Base-by-base conservation (phyloP, 1,284 basidiomycete species). In the Grifola frondosa region DNA sequence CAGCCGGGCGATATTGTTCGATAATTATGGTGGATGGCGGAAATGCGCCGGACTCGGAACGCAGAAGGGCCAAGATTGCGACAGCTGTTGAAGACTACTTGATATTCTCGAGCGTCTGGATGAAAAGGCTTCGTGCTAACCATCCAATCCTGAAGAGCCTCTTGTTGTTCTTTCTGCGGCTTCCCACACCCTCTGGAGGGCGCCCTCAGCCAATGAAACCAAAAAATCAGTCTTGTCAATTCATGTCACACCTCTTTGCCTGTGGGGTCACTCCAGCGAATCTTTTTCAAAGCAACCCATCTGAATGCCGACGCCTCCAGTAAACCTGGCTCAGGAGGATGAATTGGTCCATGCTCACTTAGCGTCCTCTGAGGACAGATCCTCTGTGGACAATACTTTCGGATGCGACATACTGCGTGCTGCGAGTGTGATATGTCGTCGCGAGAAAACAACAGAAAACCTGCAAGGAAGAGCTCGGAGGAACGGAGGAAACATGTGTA, bases 1-100 rank as follows among this genome's bases (percentile, higher is more conserved):
- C 75, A 0, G 91, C 88, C 0, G 91, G 89, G 22, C 91, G 80
- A 64, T 84, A 95, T 63, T 95, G 92, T 62, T 95, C 91, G 52
- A 95, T 81, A 48, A 97, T 74, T 42, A 96, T 78, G 2, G 90
- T 93, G 0, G 84, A 88, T 0, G 68, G 63, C 23, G 70, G 82
- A 65, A 82, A 91, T 15, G 77, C 74, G 50, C 77, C 73, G 12
- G 77, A 79, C 62, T 81, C 81, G 31, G 86, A 88, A 19, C 78
- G 78, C 32, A 97, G 72, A 15, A 96, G 67, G 5, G 91, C 81
- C 15, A 96, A 69, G 41, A 97, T 84, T 11, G 91, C 85, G 9
- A 95, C 91, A 42, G 84, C 92, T 88, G 43, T 6, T 5, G 42
- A 19, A 10, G 22, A 8, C 17, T 10, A 5, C 6, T 6, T 9